Evolutionary conservation across 78 protist genomes (phyloP).

Genomic region (Tieghemostelium lacteum): DNA sequence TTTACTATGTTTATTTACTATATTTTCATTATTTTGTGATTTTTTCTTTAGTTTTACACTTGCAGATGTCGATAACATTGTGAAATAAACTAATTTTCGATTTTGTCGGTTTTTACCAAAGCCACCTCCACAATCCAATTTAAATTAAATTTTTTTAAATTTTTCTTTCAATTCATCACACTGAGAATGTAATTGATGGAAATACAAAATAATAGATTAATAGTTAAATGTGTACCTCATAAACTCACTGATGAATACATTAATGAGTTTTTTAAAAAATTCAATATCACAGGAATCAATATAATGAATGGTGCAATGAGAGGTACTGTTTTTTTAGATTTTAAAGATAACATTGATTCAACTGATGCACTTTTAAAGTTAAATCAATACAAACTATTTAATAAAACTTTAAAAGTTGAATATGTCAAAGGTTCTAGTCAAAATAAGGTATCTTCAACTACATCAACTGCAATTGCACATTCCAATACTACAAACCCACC

Average conservation of each 20-base stretch:
- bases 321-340: slow-evolving; percentile 15
- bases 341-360: not conserved
- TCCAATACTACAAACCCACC: not conserved
- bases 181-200: too few species aligned
- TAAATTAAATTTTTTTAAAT: too few species aligned
- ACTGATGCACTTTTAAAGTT: not conserved
- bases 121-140: too few species aligned
- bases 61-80: too few species aligned
- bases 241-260: not conserved
- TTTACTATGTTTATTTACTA: too few species aligned
- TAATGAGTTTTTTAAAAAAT: not conserved
- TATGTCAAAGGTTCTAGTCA: not conserved
- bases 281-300: not conserved
- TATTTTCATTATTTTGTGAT: too few species aligned
- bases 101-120: too few species aligned
- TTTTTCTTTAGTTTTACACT: too few species aligned
- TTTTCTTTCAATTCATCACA: too few species aligned
- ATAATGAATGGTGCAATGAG: not conserved
- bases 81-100: too few species aligned
- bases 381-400: not conserved
- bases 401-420: not conserved
- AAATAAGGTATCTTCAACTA: not conserved
- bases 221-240: not conserved
- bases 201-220: too few species aligned
- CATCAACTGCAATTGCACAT: not conserved